Base-by-base conservation (phyloP, 257 asterid species). In the Salvia hispanica region DNA sequence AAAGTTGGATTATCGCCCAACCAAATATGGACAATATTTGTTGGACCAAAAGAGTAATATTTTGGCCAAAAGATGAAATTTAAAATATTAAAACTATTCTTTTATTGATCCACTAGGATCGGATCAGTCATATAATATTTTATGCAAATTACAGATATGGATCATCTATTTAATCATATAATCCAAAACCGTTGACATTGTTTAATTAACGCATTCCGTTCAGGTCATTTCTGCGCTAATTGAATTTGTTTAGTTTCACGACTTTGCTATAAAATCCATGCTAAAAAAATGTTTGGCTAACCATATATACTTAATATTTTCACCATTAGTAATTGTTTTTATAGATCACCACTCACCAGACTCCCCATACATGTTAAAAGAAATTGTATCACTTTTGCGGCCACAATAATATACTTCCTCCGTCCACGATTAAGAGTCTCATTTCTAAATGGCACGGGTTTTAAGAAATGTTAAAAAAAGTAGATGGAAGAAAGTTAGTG, bases 171-270 rank as follows among this genome's bases (percentile, higher is more conserved):
- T 62, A 13, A 36, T 61, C 58, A 45, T 45, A 58, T 58, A 62
- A 67, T 68, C 62, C 63, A 3, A 7, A 55, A 54, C 72, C 63
- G 77, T 62, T 77, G 81, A 77, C 77, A 10, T 12, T 53, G 16
- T 25, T 71, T 66, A 59, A 61, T 66, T 5, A 31, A 11, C 47
- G 12, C 53, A 47, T 21, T 40, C 4, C 37, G 58, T 44, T 66
- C 77, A 61, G 67, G 74, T 67, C 47, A 21, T 71, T 64, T 76
- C 72, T 75, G 71, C 42, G 66, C 57, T 60, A 71, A 18, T 76
- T 59, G 34, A 51, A 50, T 58, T 52, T 37, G 25, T 66, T 21
- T 58, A 14, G 36, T 59, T 40, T 66, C 18, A 25, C n/a, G 40
- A 54, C 14, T 33, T 43, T 43, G 16, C 21, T 36, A 10, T 28